Evolutionary conservation across 805 yeast genomes (phyloP), one percentile per base, ranked within the genome.

Genomic region (Barnettozyma botsteinii): DNA sequence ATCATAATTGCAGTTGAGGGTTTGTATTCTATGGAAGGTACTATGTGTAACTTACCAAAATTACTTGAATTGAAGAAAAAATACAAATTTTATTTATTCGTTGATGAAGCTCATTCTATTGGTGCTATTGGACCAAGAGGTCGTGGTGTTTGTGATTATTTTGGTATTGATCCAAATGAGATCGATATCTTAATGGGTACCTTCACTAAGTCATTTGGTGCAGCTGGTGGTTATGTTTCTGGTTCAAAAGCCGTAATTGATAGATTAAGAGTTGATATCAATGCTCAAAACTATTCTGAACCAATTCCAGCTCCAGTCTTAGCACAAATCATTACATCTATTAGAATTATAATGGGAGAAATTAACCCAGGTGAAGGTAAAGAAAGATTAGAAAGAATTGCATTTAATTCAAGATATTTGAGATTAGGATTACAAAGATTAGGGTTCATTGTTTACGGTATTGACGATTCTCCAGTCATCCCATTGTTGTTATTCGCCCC

Each of bases 91-190:
- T 86, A 85, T 57, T 65, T 93, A 38, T 93, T 85, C 56, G 85
- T 94, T 46, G 99, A 93, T 61, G 99, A 93, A 63, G 98, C 98
- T 11, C 99, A 93, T 62, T 91, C 98, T 5, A 83, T 93, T 55
- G 99, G 99, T 54, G 98, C 98, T n/a, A 73, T 93, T 66, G 99
- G 99, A 22, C 93, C 94, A 32, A 65, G 66, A 38, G 98, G 98
- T 33, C 80, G 85, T 57, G 99, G 99, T 57, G 83, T 93, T 27
- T 89, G 97, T 67, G 98, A 93, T 57, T 85, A 86, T 65, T 93
- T 85, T 61, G 82, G 81, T 40, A 76, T 93, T 35, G 73, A 79
- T 48, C 91, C 98, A 30, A 59, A 65, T 11, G 76, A 76, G 32
- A 70, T 93, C 42, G 99, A 93, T 64, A 67, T 93, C 47, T 65